A percentile compares a stretch with the other conserved stretches of the same genome.
Conservation (phyloP, 2,329 filamentous ascomycete genomes). For the Aspergillus arachidicola region DNA sequence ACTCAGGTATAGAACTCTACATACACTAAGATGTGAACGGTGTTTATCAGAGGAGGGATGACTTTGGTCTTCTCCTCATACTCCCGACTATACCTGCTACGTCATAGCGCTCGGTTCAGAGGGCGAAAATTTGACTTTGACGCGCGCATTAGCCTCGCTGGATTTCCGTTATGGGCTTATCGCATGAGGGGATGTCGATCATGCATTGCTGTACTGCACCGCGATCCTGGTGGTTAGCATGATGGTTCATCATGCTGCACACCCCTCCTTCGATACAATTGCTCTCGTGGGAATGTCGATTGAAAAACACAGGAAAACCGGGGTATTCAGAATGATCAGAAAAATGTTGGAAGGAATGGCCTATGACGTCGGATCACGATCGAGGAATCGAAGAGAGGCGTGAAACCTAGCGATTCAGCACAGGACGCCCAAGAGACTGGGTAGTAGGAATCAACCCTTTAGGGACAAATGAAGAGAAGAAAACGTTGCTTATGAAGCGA, state of each 20-base stretch:
- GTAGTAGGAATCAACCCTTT: not conserved
- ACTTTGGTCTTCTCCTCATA: not conserved
- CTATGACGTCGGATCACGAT: not conserved
- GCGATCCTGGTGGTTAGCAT: not conserved
- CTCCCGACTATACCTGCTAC: not conserved
- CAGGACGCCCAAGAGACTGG: not conserved
- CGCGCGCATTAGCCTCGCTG: not conserved
- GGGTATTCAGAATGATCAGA: not conserved
- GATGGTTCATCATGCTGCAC: not conserved
- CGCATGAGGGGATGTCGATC: not conserved
- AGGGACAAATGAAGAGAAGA: not conserved
- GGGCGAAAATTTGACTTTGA: not conserved
- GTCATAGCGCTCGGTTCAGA: not conserved
- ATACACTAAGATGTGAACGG: not conserved
- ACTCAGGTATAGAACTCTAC: not conserved
- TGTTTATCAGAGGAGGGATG: not conserved
- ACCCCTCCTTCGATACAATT: not conserved
- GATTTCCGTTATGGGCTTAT: not conserved
- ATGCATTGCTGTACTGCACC: not conserved
- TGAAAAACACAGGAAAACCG: not conserved
- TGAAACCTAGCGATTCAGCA: not conserved
- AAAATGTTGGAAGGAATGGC: not conserved
- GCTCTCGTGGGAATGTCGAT: not conserved
- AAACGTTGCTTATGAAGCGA: not conserved
- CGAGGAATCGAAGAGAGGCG: not conserved